Conservation (phyloP, 208 protist genomes). For the Leishmania major region DNA sequence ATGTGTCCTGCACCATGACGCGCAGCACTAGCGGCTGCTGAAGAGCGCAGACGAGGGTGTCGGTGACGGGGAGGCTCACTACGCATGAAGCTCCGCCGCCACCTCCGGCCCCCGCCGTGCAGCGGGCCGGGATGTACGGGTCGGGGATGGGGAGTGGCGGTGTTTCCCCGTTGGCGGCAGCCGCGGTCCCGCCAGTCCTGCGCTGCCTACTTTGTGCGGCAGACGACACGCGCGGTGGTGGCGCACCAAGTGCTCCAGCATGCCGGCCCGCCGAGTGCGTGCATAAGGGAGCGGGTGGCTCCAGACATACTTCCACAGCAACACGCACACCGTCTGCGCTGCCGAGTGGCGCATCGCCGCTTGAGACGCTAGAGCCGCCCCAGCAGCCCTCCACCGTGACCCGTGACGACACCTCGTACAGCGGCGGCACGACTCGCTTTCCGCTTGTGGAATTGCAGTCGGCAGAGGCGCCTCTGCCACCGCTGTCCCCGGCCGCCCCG, state of each 20-base stretch:
- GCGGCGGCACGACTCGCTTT: conserved; percentile 20
- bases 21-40: conserved; percentile 28
- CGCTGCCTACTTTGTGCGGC: conserved; percentile 5
- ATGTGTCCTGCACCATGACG: conserved; percentile 26
- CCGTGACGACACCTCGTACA: conserved; percentile 31
- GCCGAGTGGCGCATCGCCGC: background rate
- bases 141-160: conserved; percentile 3
- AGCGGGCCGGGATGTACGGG: conserved; percentile 17
- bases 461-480: conserved; percentile 4
- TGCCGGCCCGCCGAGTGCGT: background rate
- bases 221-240: background rate
- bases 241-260: background rate
- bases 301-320: conserved; percentile 1
- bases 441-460: background rate
- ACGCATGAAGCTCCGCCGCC: conserved; percentile 5
- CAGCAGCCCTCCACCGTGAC: conserved; percentile 29
- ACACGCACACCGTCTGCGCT: conserved; percentile 5
- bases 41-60: conserved; percentile 10
- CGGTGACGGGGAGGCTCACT: conserved; percentile 19
- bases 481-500: background rate
- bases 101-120: conserved; percentile 8
- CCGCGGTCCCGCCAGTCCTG: background rate
- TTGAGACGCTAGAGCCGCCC: conserved; percentile 1
- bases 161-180: background rate
- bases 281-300: background rate